Evolutionary conservation across 345 rosid species (phyloP).

Genomic region (Clausena lansium): DNA sequence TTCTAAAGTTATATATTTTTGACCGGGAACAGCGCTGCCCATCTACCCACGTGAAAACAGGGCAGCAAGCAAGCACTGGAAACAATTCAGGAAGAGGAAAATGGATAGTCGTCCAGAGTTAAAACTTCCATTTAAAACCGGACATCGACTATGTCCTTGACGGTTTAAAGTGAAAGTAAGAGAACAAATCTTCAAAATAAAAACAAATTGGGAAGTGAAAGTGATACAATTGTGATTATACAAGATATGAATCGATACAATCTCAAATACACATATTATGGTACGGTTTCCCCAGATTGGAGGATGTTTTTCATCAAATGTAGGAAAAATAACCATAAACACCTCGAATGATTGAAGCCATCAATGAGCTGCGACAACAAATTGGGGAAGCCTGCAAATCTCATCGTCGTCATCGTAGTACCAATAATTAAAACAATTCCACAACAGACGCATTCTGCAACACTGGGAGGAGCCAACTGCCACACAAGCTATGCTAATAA

Average conservation of each 20-base stretch:
- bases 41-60: background rate
- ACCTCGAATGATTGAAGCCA: background rate
- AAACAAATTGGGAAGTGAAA: background rate
- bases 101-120: background rate
- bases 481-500: background rate
- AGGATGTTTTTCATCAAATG: background rate
- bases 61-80: background rate
- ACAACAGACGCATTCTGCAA: slow-evolving; percentile 5
- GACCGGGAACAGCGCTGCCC: background rate
- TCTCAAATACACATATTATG: background rate
- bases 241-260: slow-evolving; percentile 13
- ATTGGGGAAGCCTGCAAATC: slow-evolving; percentile 3
- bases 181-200: background rate
- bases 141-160: no score
- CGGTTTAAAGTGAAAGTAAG: no score
- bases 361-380: background rate
- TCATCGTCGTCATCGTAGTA: background rate
- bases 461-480: background rate
- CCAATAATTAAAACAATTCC: background rate
- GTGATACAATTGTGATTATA: slow-evolving; percentile 8
- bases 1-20: background rate
- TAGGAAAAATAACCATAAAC: background rate
- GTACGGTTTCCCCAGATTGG: background rate
- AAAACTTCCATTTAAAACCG: no score
- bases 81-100: background rate